These are phyloP conservation scores for Fusarium paranaense DNA, from an alignment of 2,329 filamentous ascomycete genomes.

Conservation along the genomic window DNA sequence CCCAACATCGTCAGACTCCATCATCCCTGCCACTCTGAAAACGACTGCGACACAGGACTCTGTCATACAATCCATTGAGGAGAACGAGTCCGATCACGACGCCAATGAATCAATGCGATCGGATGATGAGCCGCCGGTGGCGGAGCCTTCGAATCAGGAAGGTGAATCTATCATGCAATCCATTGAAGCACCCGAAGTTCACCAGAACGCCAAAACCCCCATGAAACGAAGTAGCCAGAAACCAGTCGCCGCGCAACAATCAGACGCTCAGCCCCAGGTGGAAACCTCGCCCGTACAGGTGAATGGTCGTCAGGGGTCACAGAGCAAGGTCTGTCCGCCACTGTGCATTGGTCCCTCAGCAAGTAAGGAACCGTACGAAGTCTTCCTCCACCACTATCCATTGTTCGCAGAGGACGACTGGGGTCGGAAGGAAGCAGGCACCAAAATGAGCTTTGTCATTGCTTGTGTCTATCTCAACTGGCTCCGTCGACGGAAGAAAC, in stretches of 20 bases:
- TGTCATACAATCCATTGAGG: constrained; percentile 39
- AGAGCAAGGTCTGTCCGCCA: neutral
- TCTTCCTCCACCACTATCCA: constrained; percentile 58
- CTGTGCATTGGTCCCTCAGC: constrained; percentile 17
- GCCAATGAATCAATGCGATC: constrained; percentile 23
- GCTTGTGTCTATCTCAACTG: constrained; percentile 58
- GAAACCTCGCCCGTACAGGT: neutral
- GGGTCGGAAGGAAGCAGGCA: constrained; percentile 44
- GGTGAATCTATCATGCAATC: neutral
- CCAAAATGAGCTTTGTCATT: constrained; percentile 55
- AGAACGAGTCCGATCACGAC: constrained; percentile 5
- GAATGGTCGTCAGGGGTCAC: neutral
- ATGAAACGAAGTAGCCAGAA: neutral
- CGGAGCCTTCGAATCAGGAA: neutral
- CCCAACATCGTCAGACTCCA: constrained; percentile 45
- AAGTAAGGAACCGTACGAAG: constrained; percentile 47
- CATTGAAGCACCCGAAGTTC: neutral
- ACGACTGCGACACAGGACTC: constrained; percentile 33
- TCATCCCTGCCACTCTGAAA: constrained; percentile 44
- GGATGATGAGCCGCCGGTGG: constrained; percentile 6
- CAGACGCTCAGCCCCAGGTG: neutral
- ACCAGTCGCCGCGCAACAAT: neutral
- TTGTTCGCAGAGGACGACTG: constrained; percentile 54
- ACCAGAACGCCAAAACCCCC: neutral
- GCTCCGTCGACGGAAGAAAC: constrained; percentile 47